These are phyloP conservation scores for Daedaleopsis nitida DNA, from an alignment of 768 basidiomycete species.

Conservation along the genomic window DNA sequence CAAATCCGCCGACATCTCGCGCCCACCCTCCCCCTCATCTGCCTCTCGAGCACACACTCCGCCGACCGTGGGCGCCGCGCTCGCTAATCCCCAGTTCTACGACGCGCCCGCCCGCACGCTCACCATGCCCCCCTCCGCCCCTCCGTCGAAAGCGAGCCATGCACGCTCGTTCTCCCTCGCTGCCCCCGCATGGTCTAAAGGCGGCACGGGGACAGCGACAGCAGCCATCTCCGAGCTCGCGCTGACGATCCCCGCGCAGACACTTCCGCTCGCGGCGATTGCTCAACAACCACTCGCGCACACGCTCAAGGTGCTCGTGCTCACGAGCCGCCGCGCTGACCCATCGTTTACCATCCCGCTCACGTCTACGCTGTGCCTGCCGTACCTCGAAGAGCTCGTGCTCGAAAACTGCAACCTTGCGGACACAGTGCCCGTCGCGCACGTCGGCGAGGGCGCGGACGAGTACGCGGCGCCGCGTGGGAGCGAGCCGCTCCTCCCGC, in stretches of 20 bases:
- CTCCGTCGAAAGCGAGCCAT: slow-evolving; percentile 55
- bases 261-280: slow-evolving; percentile 67
- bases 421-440: slow-evolving; percentile 56
- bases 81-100: slow-evolving; percentile 64
- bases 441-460: slow-evolving; percentile 26
- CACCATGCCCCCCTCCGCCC: slow-evolving; percentile 61
- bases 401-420: slow-evolving; percentile 73
- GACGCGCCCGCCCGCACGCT: slow-evolving; percentile 55
- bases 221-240: slow-evolving; percentile 32
- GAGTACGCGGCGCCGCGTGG: slow-evolving; percentile 42
- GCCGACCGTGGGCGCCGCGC: slow-evolving; percentile 36
- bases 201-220: background rate
- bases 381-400: slow-evolving; percentile 70
- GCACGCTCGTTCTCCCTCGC: slow-evolving; percentile 63
- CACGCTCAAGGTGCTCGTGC: slow-evolving; percentile 56
- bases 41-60: slow-evolving; percentile 14
- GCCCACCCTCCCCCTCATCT: background rate
- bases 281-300: slow-evolving; percentile 59
- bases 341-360: slow-evolving; percentile 59
- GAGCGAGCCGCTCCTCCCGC: slow-evolving; percentile 56
- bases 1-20: background rate
- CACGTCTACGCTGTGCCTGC: slow-evolving; percentile 47
- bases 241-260: slow-evolving; percentile 60
- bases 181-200: slow-evolving; percentile 25
- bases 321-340: slow-evolving; percentile 70